A percentile compares a stretch with the other conserved stretches of the same genome.
Evolutionary conservation across 164 flowering plant genomes (phyloP).

Genomic region (Echeveria elegans): DNA sequence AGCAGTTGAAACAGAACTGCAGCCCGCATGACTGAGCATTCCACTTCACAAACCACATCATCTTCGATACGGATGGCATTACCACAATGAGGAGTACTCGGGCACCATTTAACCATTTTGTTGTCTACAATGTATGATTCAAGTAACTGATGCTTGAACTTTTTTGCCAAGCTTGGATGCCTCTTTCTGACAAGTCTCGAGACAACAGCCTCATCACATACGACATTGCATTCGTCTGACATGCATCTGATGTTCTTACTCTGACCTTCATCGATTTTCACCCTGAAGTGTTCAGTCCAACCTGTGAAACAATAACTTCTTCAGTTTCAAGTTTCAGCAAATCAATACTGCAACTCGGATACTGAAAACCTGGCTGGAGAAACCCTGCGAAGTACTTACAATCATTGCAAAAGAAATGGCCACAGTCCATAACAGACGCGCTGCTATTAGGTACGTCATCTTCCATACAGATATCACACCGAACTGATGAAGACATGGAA

Average conservation of each 20-base stretch:
- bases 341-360: too few species aligned
- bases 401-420: background rate
- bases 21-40: constrained; percentile 75
- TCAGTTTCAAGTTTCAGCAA: too few species aligned
- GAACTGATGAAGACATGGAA: background rate
- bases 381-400: background rate
- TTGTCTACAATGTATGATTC: constrained; percentile 87
- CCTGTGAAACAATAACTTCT: background rate
- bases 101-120: background rate
- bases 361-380: too few species aligned
- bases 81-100: constrained; percentile 34
- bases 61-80: constrained; percentile 80
- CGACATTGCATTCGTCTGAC: constrained; percentile 36
- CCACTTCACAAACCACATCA: constrained; percentile 66
- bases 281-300: background rate
- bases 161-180: constrained; percentile 56
- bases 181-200: constrained; percentile 47
- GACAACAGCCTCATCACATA: constrained; percentile 70
- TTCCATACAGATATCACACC: background rate
- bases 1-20: constrained; percentile 83
- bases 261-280: background rate
- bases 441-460: background rate
- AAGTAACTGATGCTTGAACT: constrained; percentile 67
- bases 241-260: background rate
- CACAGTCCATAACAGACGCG: background rate